phyloP scores from a whole-genome alignment of 345 rosid genomes.

The Moricandia moricandioides region DNA sequence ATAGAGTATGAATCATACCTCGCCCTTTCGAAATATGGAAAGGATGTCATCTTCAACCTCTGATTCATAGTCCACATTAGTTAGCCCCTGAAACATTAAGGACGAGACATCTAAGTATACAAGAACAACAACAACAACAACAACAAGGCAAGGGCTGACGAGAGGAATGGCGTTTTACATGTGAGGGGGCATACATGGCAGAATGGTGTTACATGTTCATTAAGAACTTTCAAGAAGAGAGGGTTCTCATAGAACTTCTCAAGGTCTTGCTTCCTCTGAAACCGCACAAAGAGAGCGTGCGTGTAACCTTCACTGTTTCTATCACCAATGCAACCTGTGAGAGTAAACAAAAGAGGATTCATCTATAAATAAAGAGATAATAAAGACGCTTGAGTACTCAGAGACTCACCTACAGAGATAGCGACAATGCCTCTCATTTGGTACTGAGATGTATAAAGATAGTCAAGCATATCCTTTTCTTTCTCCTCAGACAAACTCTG shows the following conservation, averaged over 20 bases:
- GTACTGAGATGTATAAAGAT: slow-evolving; percentile 76
- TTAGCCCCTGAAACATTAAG: slow-evolving; percentile 47
- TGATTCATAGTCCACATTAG: slow-evolving; percentile 78
- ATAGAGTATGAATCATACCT: slow-evolving; percentile 41
- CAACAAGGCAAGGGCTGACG: neutral
- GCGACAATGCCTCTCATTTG: slow-evolving; percentile 31
- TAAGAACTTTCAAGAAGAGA: slow-evolving; percentile 59
- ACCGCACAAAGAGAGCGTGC: slow-evolving; percentile 78
- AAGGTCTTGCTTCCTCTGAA: slow-evolving; percentile 64
- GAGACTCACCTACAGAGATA: slow-evolving; percentile 62
- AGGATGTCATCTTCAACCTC: slow-evolving; percentile 87
- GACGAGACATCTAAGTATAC: neutral
- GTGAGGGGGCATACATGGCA: slow-evolving; percentile 88
- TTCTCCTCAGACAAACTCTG: slow-evolving; percentile 55
- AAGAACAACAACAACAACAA: neutral
- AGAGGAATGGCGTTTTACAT: slow-evolving; percentile 66
- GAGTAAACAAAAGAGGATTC: slow-evolving; percentile 17
- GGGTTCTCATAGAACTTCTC: slow-evolving; percentile 71
- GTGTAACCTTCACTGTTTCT: slow-evolving; percentile 50
- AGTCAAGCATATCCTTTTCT: slow-evolving; percentile 82
- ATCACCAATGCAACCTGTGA: slow-evolving; percentile 58
- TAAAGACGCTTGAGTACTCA: neutral
- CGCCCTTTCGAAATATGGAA: slow-evolving; percentile 84
- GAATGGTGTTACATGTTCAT: slow-evolving; percentile 72
- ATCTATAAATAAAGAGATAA: neutral